Base-by-base conservation (phyloP, 305 asterid species). In the Fraxinus dipetala region DNA sequence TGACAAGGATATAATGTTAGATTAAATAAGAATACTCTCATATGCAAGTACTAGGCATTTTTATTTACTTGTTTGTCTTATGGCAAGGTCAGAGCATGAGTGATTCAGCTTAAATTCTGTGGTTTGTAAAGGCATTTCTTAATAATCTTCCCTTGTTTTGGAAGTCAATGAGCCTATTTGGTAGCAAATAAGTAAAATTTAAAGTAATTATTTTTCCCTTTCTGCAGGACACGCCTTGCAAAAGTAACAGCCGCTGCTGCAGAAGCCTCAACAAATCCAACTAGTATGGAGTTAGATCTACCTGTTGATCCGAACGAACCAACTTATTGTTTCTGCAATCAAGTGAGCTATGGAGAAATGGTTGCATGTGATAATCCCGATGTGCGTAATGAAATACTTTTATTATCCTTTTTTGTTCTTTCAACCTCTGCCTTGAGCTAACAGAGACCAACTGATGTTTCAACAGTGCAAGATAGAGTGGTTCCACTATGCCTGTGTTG, bases 221-320 rank as follows among this genome's bases (percentile, higher is more conserved):
- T 61, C 70, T 8, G 80, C 92, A 95, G 99, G 92, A 93, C 95
- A n/a, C 96, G 98, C 56, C 91, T 90, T 80, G 93, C 94, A 28
- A 84, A 97, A 24, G 88, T 94, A 14, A 84, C 90, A 6, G 77
- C 87, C 0, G 78, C 91, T 6, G 28, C 28, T 59, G 69, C 69
- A 72, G 78, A 96, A 78, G 54, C 91, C n/a, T 81, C 92, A 76
- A 86, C 88, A 79, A 91, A 85, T 83, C 86, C 95, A 31, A 80
- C 90, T 22, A 90, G 90, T 70, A 92, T 96, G 93, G 98, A 94
- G 78, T 78, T 94, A 79, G 98, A 96, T 85, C 85, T 94, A 59
- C 99, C 99, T 1, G 97, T 96, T 5, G 99, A 94, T 84, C 99
- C 98, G n/a, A 96, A 96, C n/a, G 99, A 96, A 84, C 99, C 99